Conservation (phyloP, 2,329 filamentous ascomycete genomes). For the Paracorniculantispora psalliotae region DNA sequence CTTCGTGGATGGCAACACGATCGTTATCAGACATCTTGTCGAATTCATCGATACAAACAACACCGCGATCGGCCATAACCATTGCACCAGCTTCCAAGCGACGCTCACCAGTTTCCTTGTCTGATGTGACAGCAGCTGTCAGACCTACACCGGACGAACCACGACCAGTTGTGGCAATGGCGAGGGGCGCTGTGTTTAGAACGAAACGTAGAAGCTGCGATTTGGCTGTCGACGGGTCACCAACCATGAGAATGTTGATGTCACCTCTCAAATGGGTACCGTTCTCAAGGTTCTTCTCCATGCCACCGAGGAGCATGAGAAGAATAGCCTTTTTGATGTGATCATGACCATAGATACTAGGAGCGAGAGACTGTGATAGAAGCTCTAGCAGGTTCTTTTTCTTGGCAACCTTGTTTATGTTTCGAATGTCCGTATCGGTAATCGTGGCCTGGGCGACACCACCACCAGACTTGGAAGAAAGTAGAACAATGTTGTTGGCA, state of each 20-base stretch:
- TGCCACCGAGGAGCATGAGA: constrained; percentile 88
- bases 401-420: constrained; percentile 97
- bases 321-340: constrained; percentile 98
- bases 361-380: constrained; percentile 87
- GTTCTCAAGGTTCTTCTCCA: constrained; percentile 98
- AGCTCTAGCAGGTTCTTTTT: constrained; percentile 90
- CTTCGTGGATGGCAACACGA: constrained; percentile 97
- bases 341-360: constrained; percentile 94
- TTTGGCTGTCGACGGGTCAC: constrained; percentile 96
- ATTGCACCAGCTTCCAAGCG: constrained; percentile 95
- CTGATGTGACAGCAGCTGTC: constrained; percentile 90
- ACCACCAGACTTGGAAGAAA: constrained; percentile 93
- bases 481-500: constrained; percentile 89
- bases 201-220: constrained; percentile 97
- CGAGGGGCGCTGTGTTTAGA: constrained; percentile 90
- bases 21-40: constrained; percentile 99
- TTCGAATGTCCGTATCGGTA: constrained; percentile 94
- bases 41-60: constrained; percentile 98
- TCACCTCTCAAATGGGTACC: constrained; percentile 96
- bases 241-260: constrained; percentile 99
- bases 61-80: constrained; percentile 94
- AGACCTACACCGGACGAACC: constrained; percentile 97
- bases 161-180: constrained; percentile 94
- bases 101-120: constrained; percentile 95
- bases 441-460: constrained; percentile 88